These are phyloP conservation scores for Chaetomiaceae sp. DNA, from an alignment of 2,329 filamentous ascomycete species.

Conservation along the genomic window DNA sequence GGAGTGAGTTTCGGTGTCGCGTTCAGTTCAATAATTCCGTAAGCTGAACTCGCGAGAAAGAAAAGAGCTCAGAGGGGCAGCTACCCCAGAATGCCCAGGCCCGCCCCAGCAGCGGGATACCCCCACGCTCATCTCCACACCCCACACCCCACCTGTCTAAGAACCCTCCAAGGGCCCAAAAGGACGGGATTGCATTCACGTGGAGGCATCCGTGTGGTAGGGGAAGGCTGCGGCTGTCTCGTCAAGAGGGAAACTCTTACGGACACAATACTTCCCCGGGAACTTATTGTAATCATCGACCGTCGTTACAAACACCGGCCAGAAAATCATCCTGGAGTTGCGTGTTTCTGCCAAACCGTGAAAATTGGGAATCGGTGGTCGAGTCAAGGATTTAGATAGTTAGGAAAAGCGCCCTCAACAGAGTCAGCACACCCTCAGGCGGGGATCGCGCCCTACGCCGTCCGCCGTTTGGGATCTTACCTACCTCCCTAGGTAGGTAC, in stretches of 20 bases:
- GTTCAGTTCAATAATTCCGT: conserved; percentile 13
- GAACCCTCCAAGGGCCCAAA: too few relatives aligned
- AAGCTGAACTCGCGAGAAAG: conserved; percentile 5
- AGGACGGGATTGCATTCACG: too few relatives aligned
- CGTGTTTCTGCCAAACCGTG: too few relatives aligned
- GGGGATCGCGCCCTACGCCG: too few relatives aligned
- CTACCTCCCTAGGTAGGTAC: too few relatives aligned
- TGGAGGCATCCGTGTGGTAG: too few relatives aligned
- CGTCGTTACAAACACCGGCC: background rate
- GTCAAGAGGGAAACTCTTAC: conserved; percentile 9
- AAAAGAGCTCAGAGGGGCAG: background rate
- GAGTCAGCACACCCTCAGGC: too few relatives aligned
- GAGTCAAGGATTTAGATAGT: too few relatives aligned
- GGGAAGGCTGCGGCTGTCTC: background rate
- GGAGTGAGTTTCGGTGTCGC: background rate
- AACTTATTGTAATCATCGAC: too few relatives aligned
- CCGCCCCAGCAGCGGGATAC: background rate
- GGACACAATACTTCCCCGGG: background rate
- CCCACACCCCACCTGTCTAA: conserved; percentile 9
- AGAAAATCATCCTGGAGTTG: background rate
- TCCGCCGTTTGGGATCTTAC: background rate
- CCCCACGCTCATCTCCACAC: conserved; percentile 16
- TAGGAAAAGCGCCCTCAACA: too few relatives aligned
- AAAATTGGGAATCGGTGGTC: too few relatives aligned
- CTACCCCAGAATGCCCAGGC: conserved; percentile 4